Base-by-base conservation (phyloP, 148 eudicot species). In the Chenopodium berlandieri region DNA sequence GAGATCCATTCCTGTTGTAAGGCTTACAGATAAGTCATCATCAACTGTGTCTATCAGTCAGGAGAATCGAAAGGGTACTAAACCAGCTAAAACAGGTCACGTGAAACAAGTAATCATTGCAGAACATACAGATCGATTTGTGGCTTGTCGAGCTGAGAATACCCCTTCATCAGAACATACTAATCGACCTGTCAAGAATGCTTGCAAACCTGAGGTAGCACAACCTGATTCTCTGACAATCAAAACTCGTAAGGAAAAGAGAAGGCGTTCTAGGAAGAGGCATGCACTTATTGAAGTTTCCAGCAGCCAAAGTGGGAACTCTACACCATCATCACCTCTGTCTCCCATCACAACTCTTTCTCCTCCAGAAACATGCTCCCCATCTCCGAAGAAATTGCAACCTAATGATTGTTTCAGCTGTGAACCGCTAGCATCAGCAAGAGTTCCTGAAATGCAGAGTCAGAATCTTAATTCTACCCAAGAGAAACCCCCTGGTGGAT, bases 241-340 rank as follows among this genome's bases (percentile, higher is more conserved):
- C n/a, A 89, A 75, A 88, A 86, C 90, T 62, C 93, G 89, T 31
- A 93, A 91, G 63, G 94, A 90, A 6, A 92, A 90, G 80, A 87
- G 76, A 80, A 88, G 90, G 82, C 81, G 90, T 67, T 90, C 92
- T 44, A 91, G 85, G 89, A 95, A 87, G 89, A 90, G 86, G 73
- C 92, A 83, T 89, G 90, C 91, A 79, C 82, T 86, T n/a, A 81
- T 84, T 71, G 98, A 95, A 79, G 92, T 88, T 84, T 89, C 90
- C 72, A 95, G 97, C 81, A 95, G 98, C 84, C 96, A 95, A 67
- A 95, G 98, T 79, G 90, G 97, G 60, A 93, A 91, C 83, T 95
- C 98, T 67, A 90, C 98, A 14, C 97, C 97, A n/a, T 86, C 97
- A 47, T 95, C 98, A 72, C 98, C 98, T 34, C 77, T 92, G 65